Percentiles rank a stretch among this genome's conserved stretches.
Conservation (phyloP, 1,139 yeast genomes). For the Geotrichum australiense region DNA sequence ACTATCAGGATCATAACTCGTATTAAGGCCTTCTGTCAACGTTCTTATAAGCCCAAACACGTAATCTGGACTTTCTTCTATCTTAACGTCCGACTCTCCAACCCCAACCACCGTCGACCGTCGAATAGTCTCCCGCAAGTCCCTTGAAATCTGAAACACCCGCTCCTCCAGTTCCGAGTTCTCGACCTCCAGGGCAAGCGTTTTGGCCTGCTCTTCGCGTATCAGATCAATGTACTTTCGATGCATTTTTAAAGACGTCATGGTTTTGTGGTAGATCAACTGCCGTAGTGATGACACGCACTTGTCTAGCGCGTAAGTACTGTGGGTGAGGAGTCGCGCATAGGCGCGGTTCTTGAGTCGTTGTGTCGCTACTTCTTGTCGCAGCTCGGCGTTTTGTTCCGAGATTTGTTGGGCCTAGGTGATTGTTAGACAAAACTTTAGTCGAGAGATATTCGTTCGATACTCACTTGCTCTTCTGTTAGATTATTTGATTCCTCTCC, state of each 20-base stretch:
- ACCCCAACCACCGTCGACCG: slow-evolving; percentile 4
- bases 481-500: too few relatives aligned
- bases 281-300: slow-evolving; percentile 24
- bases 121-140: slow-evolving; percentile 19
- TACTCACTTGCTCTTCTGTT: too few relatives aligned
- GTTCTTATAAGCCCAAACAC: slow-evolving; percentile 15
- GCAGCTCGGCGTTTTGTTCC: slow-evolving; percentile 20
- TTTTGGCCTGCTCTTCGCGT: slow-evolving; percentile 24
- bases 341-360: slow-evolving; percentile 20
- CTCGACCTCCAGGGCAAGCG: slow-evolving; percentile 22
- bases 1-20: neutral
- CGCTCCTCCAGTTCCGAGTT: slow-evolving; percentile 24
- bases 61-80: slow-evolving; percentile 17
- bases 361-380: slow-evolving; percentile 19
- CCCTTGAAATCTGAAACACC: slow-evolving; percentile 22
- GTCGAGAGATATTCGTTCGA: too few relatives aligned
- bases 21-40: slow-evolving; percentile 7
- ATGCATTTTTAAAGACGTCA: slow-evolving; percentile 26
- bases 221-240: slow-evolving; percentile 23
- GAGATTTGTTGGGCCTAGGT: slow-evolving; percentile 1
- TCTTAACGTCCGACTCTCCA: slow-evolving; percentile 1
- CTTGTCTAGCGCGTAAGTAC: slow-evolving; percentile 23
- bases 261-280: slow-evolving; percentile 24
- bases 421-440: too few relatives aligned
- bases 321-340: slow-evolving; percentile 21